Evolutionary conservation across 768 basidiomycete genomes (phyloP), one percentile per base, ranked within the genome.

Genomic region (Lentinula boryana): DNA sequence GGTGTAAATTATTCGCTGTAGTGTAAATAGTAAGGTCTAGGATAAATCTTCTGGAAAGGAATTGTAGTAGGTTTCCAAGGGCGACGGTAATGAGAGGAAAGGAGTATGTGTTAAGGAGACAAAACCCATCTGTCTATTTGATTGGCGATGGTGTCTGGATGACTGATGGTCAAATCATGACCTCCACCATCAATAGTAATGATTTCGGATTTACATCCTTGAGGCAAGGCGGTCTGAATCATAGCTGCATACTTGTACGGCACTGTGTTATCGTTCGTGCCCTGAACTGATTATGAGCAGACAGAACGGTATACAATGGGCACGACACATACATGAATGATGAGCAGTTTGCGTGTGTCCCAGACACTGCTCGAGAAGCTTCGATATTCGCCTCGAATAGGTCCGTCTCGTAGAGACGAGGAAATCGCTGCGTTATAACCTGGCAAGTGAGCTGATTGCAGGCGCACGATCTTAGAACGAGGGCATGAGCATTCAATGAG

Each of bases 371-470:
- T 76, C 31, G 76, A 69, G 65, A 89, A 89, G 3, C 84, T 75
- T 1, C 78, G 69, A 1, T 70, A 71, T 58, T 85, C 81, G 4
- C 87, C 87, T 41, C 88, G 83, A 32, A 91, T 75, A 13, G 89
- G 89, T 1, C 89, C 89, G 41, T 87, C 82, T 36, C 89, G 81
- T 27, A 91, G 74, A 3, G 85, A 88, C 4, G 88, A 90, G 0
- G 89, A 89, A n/a, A 91, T 73, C 0, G 89, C 89, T 21, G 83
- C 80, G 64, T 91, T 89, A 69, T 84, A 91, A 4, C 89, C 83
- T 0, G 86, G 82, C 5, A 91, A 78, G 67, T 89, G 85, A 1
- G 89, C 89, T 0, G 87, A 87, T 72, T 91, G 89, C 12, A 89
- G 74, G n/a, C 88, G 81, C 0, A 91, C 84, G 59, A 91, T 85